Evolutionary conservation across 139 green algal genomes (phyloP).

Genomic region (Coelastrella sp.): DNA sequence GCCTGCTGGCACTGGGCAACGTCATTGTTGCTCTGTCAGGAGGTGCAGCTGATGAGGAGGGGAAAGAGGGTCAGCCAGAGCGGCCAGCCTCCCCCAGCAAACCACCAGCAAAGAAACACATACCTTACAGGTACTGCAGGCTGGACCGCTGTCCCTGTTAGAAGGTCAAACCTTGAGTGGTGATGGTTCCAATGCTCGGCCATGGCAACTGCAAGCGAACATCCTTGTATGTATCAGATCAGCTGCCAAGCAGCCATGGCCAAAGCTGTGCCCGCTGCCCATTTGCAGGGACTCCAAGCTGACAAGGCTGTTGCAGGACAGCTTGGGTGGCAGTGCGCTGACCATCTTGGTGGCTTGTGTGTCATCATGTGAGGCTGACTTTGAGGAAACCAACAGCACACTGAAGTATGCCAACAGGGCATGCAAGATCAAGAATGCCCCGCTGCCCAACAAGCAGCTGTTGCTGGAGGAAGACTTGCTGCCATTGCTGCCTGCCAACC

Average conservation of each 20-base stretch:
- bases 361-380: constrained; percentile 69
- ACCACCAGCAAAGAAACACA: constrained; percentile 35
- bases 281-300: constrained; percentile 77
- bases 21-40: constrained; percentile 66
- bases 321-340: constrained; percentile 75
- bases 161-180: background rate
- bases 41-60: background rate
- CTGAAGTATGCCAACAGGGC: constrained; percentile 77
- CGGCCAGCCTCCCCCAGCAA: background rate
- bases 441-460: constrained; percentile 67
- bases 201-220: too few relatives aligned
- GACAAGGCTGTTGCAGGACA: constrained; percentile 81
- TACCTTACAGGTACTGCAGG: constrained; percentile 45
- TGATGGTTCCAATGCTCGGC: too few relatives aligned
- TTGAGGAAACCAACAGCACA: constrained; percentile 84
- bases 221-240: too few relatives aligned
- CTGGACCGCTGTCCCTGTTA: background rate
- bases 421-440: constrained; percentile 73
- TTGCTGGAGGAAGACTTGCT: constrained; percentile 77
- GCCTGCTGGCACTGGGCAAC: constrained; percentile 78
- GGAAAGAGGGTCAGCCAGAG: background rate
- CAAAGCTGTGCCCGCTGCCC: background rate
- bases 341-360: constrained; percentile 80
- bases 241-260: background rate
- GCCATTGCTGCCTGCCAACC: constrained; percentile 57